Base-by-base conservation (phyloP, 202 grass and related monocot genomes). In the Digitaria exilis region DNA sequence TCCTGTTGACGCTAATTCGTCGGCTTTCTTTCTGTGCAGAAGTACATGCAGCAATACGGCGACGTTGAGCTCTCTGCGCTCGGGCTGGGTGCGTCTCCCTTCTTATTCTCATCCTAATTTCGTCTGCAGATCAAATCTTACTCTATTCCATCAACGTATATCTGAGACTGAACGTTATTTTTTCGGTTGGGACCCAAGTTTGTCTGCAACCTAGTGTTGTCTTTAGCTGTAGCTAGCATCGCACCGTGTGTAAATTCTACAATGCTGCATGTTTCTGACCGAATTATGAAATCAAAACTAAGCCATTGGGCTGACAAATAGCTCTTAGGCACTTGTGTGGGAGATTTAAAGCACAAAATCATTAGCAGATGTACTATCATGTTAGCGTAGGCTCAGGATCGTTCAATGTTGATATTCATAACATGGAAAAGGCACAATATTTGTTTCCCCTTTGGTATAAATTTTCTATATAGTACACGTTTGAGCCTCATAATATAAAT, bases 41-140 rank as follows among this genome's bases (percentile, higher is more conserved):
- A 69, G 55, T 90, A 92, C 70, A 92, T 95, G 85, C 90, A 90
- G 88, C 85, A 85, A 65, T 73, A 96, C 32, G 56, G 42, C 54
- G 90, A 90, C 26, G 90, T 96, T 30, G 88, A 96, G 67, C 90
- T 92, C 75, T 95, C 93, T 18, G 90, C 83, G 25, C 90, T 92
- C 52, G 93, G 90, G 28, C 88, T 92, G 88, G 90, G 93, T 95
- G 83, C 29, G 58, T 83, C 45, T 29, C 6, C 30, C 43, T 48
- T 50, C 42, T 51, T 11, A 16, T 56, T 16, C 28, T 5, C 58
- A 7, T 37, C 34, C 8, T 59, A 22, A 24, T 28, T 41, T 60
- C 4, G 11, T 44, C 3, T 30, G 60, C 39, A 35, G 17, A 82
- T 6, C 12, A 11, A 43, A 65, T 17, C 24, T 48, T 77, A 1